Percentiles rank a stretch among this genome's conserved stretches.
Evolutionary conservation across 768 basidiomycete species (phyloP).

Genomic region (Rhizopogon vesiculosus): DNA sequence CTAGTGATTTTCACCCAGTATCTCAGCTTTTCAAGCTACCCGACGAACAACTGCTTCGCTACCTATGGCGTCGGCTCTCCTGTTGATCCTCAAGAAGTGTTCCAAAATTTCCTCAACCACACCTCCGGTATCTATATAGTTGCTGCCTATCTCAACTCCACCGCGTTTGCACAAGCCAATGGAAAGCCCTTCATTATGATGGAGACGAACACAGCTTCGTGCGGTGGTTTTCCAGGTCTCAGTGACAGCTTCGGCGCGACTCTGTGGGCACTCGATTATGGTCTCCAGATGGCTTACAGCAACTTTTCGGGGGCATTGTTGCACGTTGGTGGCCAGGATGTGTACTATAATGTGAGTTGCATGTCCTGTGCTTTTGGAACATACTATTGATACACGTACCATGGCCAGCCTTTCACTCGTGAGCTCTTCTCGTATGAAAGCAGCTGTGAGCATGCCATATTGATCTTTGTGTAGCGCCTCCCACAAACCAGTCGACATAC

Average conservation of each 20-base stretch:
- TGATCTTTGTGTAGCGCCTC: constrained; percentile 28
- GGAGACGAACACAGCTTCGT: constrained; percentile 50
- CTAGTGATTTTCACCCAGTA: neutral
- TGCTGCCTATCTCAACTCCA: constrained; percentile 31
- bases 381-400: neutral
- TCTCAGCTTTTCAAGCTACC: constrained; percentile 29
- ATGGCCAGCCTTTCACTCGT: constrained; percentile 44
- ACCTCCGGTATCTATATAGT: constrained; percentile 30
- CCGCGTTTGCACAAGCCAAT: constrained; percentile 24
- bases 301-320: constrained; percentile 44
- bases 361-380: neutral
- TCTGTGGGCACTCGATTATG: constrained; percentile 48
- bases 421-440: constrained; percentile 1
- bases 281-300: constrained; percentile 41
- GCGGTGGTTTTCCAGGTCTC: constrained; percentile 51
- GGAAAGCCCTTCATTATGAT: constrained; percentile 45
- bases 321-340: constrained; percentile 44
- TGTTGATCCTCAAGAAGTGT: constrained; percentile 32
- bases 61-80: constrained; percentile 14
- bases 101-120: constrained; percentile 42
- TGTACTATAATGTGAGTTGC: constrained; percentile 47
- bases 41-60: constrained; percentile 29
- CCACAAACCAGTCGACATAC: constrained; percentile 32
- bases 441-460: neutral
- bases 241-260: constrained; percentile 46